Base-by-base conservation (phyloP, 257 asterid species). In the Echites panduratus region DNA sequence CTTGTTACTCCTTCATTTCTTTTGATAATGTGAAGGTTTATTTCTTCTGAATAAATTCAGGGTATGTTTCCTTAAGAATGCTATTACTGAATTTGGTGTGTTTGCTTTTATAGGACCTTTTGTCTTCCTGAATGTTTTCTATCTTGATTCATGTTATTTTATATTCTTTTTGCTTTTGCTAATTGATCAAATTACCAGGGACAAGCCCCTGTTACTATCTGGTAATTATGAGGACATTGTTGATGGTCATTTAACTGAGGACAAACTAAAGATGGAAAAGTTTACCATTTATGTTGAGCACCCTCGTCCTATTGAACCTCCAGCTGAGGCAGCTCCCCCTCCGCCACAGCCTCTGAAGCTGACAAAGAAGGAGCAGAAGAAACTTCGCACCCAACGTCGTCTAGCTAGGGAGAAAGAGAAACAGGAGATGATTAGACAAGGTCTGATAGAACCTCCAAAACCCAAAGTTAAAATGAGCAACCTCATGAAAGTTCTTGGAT, bases 391-490 rank as follows among this genome's bases (percentile, higher is more conserved):
- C 12, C 96, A 90, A 74, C 90, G 94, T 3, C 82, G 99, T 9
- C 67, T 92, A 75, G 96, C 88, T 20, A 81, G 86, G 76, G 99
- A 95, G 82, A 95, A 87, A 77, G 99, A 95, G 35, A 84, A 84
- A 74, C 99, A 95, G 80, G 99, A 95, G 80, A 91, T 95, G 97
- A 95, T 95, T 48, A 81, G 98, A 75, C 88, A 89, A 27, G 98
- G 98, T 24, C 91, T 90, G 26, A 16, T 90, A 44, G 98, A 92
- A 81, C 97, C 98, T 26, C 98, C 98, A 58, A 90, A 90, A 71
- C 84, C 97, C 0, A 92, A 92, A 84, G 91, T 95, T 65, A 95
- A 95, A 80, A 90, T 95, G 98, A 95, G 97, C 88, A 95, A 95
- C 82, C 95, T 95, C 80, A 90, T 90, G 97, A 92, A 83, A 80